Conservation (phyloP, 2,329 filamentous ascomycete genomes). For the Ascochyta lentis region DNA sequence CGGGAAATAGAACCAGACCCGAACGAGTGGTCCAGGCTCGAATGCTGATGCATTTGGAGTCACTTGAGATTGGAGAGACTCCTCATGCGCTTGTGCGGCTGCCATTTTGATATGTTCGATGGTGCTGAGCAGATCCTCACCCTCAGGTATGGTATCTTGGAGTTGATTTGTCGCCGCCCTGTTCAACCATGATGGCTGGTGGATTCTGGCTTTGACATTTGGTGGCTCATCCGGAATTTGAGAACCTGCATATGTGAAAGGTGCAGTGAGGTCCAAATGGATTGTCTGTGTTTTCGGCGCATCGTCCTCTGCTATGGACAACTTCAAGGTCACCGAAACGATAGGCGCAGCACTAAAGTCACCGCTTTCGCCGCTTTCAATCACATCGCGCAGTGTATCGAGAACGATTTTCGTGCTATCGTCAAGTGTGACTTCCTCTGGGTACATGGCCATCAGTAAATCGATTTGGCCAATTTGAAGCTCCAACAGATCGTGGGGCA, state of each 20-base stretch:
- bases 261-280: slow-evolving; percentile 27
- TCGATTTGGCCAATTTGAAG: slow-evolving; percentile 40
- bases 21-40: slow-evolving; percentile 45
- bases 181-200: slow-evolving; percentile 35
- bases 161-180: slow-evolving; percentile 28
- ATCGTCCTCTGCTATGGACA: slow-evolving; percentile 13
- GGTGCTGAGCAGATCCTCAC: slow-evolving; percentile 27
- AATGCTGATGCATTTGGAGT: neutral
- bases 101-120: slow-evolving; percentile 33
- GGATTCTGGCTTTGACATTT: slow-evolving; percentile 27
- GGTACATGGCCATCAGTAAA: slow-evolving; percentile 39
- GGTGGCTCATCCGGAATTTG: slow-evolving; percentile 26
- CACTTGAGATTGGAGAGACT: neutral
- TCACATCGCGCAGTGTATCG: slow-evolving; percentile 17
- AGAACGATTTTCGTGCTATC: slow-evolving; percentile 13
- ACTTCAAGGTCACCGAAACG: slow-evolving; percentile 20
- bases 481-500: slow-evolving; percentile 34
- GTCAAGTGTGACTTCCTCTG: slow-evolving; percentile 27
- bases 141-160: slow-evolving; percentile 12
- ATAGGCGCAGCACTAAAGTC: slow-evolving; percentile 8
- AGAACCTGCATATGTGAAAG: slow-evolving; percentile 22
- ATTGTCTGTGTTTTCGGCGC: slow-evolving; percentile 4
- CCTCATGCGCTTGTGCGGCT: slow-evolving; percentile 4
- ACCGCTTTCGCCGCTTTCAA: neutral
- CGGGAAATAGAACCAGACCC: slow-evolving; percentile 70